Evolutionary conservation across 352 stramenopile species (phyloP).

Genomic region (Thalassiosira allenii): DNA sequence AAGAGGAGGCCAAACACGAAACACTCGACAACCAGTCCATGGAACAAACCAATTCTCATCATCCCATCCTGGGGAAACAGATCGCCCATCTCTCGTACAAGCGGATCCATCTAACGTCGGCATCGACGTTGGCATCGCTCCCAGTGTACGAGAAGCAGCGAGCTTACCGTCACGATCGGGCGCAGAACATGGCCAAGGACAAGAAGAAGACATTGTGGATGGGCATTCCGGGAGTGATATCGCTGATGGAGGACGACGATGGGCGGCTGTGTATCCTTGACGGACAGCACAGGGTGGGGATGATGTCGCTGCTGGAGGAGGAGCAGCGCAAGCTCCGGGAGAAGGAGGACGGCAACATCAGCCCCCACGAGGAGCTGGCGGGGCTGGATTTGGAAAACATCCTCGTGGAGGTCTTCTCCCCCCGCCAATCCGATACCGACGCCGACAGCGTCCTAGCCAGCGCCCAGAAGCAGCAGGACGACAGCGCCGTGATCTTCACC

Average conservation of each 20-base stretch:
- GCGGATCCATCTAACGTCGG: constrained; percentile 68
- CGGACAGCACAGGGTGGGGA: constrained; percentile 84
- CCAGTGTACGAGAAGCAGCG: constrained; percentile 83
- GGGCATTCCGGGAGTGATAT: constrained; percentile 83
- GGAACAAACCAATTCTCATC: too few species aligned
- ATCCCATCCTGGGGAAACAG: constrained; percentile 74
- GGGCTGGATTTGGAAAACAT: constrained; percentile 75
- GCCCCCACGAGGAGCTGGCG: constrained; percentile 19
- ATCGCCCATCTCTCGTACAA: constrained; percentile 74
- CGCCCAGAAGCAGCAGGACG: constrained; percentile 46
- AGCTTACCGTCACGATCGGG: constrained; percentile 77
- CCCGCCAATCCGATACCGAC: neutral
- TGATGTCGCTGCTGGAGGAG: constrained; percentile 74
- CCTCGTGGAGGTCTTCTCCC: constrained; percentile 78
- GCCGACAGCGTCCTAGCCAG: constrained; percentile 11
- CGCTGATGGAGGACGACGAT: constrained; percentile 64
- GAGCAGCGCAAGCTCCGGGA: constrained; percentile 36
- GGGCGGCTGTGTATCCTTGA: constrained; percentile 78
- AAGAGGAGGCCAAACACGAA: too few species aligned
- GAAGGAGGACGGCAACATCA: constrained; percentile 30
- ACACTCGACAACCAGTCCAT: too few species aligned
- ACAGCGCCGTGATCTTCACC: constrained; percentile 71
- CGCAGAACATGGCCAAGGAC: constrained; percentile 75
- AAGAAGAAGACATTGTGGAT: constrained; percentile 78
- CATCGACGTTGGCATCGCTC: constrained; percentile 61